A percentile compares a stretch with the other conserved stretches of the same genome.
Conservation (phyloP, 2,329 filamentous ascomycete species). For the Ophiostoma pallidulum region DNA sequence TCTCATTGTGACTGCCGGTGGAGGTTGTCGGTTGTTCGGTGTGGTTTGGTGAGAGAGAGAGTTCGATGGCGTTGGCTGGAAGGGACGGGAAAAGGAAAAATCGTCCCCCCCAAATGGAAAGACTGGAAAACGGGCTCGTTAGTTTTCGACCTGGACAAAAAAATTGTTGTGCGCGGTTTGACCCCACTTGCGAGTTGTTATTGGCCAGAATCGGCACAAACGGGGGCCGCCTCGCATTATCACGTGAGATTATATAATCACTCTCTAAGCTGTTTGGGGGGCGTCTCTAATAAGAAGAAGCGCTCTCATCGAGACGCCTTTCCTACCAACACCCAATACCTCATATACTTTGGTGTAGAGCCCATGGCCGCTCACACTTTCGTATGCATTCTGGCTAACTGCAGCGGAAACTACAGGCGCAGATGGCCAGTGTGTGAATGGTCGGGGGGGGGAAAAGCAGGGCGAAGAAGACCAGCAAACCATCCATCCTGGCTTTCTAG, state of each 20-base stretch:
- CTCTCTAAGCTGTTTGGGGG: neutral
- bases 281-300: too few species aligned
- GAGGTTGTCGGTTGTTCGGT: conserved; percentile 20
- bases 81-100: conserved; percentile 7
- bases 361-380: too few species aligned
- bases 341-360: too few species aligned
- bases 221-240: neutral
- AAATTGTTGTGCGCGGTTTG: conserved; percentile 16
- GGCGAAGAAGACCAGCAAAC: too few species aligned
- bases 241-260: neutral
- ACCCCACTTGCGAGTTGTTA: conserved; percentile 1
- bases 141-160: conserved; percentile 22
- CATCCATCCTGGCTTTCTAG: too few species aligned
- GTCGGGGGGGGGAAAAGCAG: too few species aligned
- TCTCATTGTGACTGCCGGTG: conserved; percentile 45
- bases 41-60: conserved; percentile 7
- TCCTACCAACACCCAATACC: too few species aligned
- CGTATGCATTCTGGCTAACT: too few species aligned
- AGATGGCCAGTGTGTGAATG: too few species aligned
- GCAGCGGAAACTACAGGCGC: too few species aligned
- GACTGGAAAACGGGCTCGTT: conserved; percentile 9
- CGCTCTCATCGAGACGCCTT: too few species aligned
- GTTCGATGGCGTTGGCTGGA: conserved; percentile 2
- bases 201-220: neutral
- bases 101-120: too few species aligned